A percentile compares a stretch with the other conserved stretches of the same genome.
phyloP scores from a whole-genome alignment of 2,329 filamentous ascomycete species.

The Epichloe glyceriae region DNA sequence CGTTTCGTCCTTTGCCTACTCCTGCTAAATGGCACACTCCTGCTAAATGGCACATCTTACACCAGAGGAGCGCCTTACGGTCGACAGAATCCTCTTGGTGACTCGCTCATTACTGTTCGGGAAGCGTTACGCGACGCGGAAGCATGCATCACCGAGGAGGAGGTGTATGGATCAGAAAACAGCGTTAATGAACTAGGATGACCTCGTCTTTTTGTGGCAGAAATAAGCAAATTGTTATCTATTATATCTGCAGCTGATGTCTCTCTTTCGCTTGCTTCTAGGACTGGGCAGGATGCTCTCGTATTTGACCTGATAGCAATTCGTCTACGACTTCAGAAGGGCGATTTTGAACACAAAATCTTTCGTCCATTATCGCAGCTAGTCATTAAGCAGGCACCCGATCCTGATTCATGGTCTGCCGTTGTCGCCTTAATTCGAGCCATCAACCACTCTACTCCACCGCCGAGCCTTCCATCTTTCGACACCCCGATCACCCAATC shows the following conservation, averaged over 20 bases:
- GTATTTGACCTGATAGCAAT: not conserved
- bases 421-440: not conserved
- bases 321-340: not conserved
- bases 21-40: not conserved
- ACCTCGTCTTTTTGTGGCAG: not conserved
- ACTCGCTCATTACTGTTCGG: not conserved
- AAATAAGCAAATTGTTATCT: not conserved
- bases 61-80: not conserved
- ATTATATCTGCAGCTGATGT: not conserved
- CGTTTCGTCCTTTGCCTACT: no score
- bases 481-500: slow-evolving; percentile 3
- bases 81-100: not conserved
- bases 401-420: not conserved
- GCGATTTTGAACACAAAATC: not conserved
- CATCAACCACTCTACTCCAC: not conserved
- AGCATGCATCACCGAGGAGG: not conserved
- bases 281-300: not conserved
- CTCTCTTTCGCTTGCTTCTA: not conserved
- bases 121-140: not conserved
- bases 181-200: not conserved
- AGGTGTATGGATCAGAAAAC: not conserved
- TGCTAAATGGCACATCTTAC: not conserved
- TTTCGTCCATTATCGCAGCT: not conserved
- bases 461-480: not conserved
- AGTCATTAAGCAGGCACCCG: not conserved